Evolutionary conservation across 352 stramenopile species (phyloP).

Genomic region (Phytophthora nicotianae): DNA sequence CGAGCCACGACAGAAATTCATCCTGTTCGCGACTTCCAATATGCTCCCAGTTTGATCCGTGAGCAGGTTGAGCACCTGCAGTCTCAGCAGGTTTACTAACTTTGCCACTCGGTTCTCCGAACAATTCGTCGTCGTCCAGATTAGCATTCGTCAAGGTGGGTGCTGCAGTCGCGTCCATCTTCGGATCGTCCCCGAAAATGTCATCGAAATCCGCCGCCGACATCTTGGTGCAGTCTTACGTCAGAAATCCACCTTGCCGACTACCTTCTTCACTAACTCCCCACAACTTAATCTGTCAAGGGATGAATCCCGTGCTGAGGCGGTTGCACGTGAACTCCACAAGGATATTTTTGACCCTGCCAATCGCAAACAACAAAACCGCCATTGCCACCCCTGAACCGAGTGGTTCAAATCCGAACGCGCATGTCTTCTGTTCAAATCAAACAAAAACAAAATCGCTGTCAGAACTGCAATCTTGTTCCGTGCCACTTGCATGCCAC

Average conservation of each 20-base stretch:
- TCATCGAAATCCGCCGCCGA: constrained; percentile 74
- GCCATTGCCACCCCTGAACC: not conserved
- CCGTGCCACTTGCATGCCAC: too few species aligned
- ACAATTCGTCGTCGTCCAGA: constrained; percentile 57
- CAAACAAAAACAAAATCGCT: not conserved
- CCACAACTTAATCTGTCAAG: constrained; percentile 1
- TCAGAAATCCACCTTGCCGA: not conserved
- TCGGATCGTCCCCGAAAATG: constrained; percentile 82
- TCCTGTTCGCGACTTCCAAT: constrained; percentile 47
- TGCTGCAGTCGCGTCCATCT: constrained; percentile 57
- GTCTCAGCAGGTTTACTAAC: constrained; percentile 16
- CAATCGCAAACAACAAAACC: constrained; percentile 13
- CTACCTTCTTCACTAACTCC: not conserved
- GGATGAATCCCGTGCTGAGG: constrained; percentile 9
- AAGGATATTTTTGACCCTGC: constrained; percentile 25
- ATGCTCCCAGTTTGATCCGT: constrained; percentile 37
- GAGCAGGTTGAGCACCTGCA: constrained; percentile 4
- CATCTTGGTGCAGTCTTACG: constrained; percentile 11
- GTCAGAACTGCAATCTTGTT: too few species aligned
- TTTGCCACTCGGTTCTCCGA: constrained; percentile 12
- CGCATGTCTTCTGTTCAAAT: not conserved
- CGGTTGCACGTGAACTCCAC: constrained; percentile 11
- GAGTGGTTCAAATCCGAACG: too few species aligned
- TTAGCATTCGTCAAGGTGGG: constrained; percentile 49
- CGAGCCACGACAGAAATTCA: constrained; percentile 85